A percentile compares a stretch with the other conserved stretches of the same genome.
These are phyloP conservation scores for Ophiocordyceps unilateralis DNA, from an alignment of 2,329 filamentous ascomycete species.

Conservation along the genomic window DNA sequence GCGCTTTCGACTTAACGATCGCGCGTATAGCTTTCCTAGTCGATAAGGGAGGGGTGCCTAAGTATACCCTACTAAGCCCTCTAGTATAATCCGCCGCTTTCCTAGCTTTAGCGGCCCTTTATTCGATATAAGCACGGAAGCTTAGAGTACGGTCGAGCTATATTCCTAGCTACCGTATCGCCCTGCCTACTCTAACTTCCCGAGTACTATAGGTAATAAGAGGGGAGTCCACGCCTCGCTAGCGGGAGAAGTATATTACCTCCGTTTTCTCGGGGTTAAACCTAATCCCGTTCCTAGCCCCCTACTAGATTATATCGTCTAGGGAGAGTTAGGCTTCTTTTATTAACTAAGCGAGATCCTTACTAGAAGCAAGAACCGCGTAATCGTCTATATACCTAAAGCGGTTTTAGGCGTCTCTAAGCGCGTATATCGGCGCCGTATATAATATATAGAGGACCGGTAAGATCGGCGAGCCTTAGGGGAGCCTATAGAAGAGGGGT, in stretches of 20 bases:
- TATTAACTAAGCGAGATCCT: not conserved
- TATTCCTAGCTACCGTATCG: not conserved
- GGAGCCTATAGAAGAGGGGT: no score
- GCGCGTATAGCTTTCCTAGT: not conserved
- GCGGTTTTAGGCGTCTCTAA: not conserved
- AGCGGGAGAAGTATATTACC: not conserved
- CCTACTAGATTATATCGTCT: not conserved
- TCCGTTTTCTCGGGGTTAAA: not conserved
- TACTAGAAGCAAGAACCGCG: not conserved
- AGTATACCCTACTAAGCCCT: not conserved
- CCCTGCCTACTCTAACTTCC: not conserved
- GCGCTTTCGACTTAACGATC: not conserved
- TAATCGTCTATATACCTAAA: not conserved
- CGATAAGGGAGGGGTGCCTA: not conserved
- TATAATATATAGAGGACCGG: no score
- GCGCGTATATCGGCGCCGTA: no score
- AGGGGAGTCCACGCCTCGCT: not conserved
- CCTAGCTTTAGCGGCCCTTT: not conserved
- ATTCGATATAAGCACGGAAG: not conserved
- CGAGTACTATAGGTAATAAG: not conserved
- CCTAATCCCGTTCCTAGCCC: not conserved
- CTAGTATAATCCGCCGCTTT: not conserved
- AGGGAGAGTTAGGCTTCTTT: not conserved
- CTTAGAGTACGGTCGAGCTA: not conserved
- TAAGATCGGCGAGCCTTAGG: no score